Base-by-base conservation (phyloP, 805 yeast species). In the Candida vaughaniae region DNA sequence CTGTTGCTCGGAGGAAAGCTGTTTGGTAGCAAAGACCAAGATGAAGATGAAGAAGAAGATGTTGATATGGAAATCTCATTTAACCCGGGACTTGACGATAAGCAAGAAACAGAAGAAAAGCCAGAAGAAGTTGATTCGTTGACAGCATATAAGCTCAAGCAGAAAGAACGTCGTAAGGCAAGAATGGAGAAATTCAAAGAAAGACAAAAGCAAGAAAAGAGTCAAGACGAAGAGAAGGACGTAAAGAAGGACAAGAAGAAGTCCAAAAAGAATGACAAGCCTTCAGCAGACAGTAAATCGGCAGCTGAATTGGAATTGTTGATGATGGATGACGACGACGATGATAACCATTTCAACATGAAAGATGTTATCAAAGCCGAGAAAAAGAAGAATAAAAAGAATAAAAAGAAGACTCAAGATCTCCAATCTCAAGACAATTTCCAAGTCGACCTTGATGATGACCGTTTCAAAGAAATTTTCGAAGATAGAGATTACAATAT, bases 21-120 rank as follows among this genome's bases (percentile, higher is more conserved):
- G 36, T 56, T 58, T 17, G 42, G 42, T n/a, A 12, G 16, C 16
- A 57, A 49, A 10, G 67, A 58, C 9, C 50, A 46, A 3, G 56
- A 46, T 9, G 58, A 46, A 0, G 75, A 66, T 10, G 73, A 65
- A 12, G 82, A 78, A 19, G 83, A 70, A 33, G 91, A 80, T 32
- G 82, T 85, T 19, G 96, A 89, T 53, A 85, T 93, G 88, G 98
- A 93, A 58, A 86, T 93, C 50, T 89, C 97, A 0, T 93, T 93
- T 61, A 88, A 90, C 25, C 96, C 98, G 2, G 97, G 87, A 3
- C 62, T 89, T 36, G 75, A 36, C 12, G 49, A 73, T 30, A 78
- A 39, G 20, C 23, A 20, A 16, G 37, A 30, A 2, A 62, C 62
- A 33, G 60, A 53, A 25, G 69, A 53, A 17, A 53, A 51, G 16